Evolutionary conservation across 192 early-diverging fungal genomes (phyloP), one percentile per base, ranked within the genome.

Genomic region (Backusella australiensis): DNA sequence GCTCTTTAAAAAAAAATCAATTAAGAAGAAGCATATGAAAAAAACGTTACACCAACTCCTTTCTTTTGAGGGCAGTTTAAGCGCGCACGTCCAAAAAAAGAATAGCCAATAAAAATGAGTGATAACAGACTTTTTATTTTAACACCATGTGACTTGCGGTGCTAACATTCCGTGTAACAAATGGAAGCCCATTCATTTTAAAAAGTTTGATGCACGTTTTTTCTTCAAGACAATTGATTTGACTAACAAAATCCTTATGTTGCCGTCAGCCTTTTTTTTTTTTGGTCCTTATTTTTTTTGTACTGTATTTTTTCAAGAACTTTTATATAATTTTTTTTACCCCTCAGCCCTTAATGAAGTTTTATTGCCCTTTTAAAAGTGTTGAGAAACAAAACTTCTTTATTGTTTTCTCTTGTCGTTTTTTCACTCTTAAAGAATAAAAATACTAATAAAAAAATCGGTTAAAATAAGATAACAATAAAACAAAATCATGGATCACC

Each of bases 141-240:
- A 49, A 49, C 6, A 49, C 6, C 46, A 19, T 49, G 53, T 59
- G 53, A 59, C 53, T 59, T 59, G 53, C 53, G 53, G 46, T 59
- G 34, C 19, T 26, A 39, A 39, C 38, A 35, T 69, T 35, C 38
- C 38, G 70, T 71, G 70, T 71, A 71, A 71, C 70, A 42, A 41
- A 46, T 39, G 9, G 56, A 49, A 59, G 53, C 3, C 53, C 72
- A 53, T 34, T 44, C 56, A 38, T 38, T 73, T 63, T 35, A 53
- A 73, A 44, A 38, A 73, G 36, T 29, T 39, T 17, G 38, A 38
- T 32, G 52, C 72, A 73, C 72, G 72, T 73, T 73, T 73, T 56
- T 32, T 19, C 53, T 35, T 46, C 52, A 63, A 73, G 72, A 19
- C 72, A 73, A 34, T 73, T 73, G 72, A 73, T 73, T 73, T 73